A percentile compares a stretch with the other conserved stretches of the same genome.
Conservation (phyloP, 768 basidiomycete genomes). For the Mycena vulgaris region DNA sequence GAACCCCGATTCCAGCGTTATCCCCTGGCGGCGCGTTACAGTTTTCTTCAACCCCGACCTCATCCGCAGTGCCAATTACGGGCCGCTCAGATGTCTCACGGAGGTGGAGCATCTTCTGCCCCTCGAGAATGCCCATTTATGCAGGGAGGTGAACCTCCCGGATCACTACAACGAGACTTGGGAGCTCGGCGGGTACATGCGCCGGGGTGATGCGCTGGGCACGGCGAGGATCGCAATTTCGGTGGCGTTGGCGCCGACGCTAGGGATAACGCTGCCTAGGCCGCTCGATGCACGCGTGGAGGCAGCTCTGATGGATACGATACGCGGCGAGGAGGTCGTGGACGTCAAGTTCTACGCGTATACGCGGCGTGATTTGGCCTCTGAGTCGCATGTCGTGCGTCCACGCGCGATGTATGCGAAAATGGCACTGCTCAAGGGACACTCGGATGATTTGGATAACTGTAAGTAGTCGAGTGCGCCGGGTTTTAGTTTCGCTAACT, state of each 20-base stretch:
- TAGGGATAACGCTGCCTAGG: conserved; percentile 10
- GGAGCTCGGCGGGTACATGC: conserved; percentile 3
- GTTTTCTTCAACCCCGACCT: conserved; percentile 25
- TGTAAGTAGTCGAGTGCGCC: background rate
- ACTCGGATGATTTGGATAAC: conserved; percentile 18
- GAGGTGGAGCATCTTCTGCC: background rate
- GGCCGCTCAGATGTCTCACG: conserved; percentile 3
- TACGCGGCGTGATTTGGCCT: conserved; percentile 13
- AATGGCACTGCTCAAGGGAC: conserved; percentile 19
- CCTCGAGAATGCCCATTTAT: background rate
- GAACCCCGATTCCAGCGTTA: background rate
- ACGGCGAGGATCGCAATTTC: conserved; percentile 1
- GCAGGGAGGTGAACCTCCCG: background rate
- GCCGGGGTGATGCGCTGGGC: background rate
- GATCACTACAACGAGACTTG: background rate
- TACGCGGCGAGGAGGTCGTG: conserved; percentile 21
- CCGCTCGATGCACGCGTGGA: conserved; percentile 11
- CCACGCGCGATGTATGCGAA: conserved; percentile 29
- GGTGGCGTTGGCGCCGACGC: background rate
- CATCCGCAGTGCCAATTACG: conserved; percentile 9
- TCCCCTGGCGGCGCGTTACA: conserved; percentile 15
- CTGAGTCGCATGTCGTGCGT: background rate
- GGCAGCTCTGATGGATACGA: conserved; percentile 16
- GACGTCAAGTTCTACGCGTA: conserved; percentile 37
- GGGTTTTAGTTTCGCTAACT: background rate